Conservation (phyloP, 192 early-diverging fungal species). For the Coemansia sp. region DNA sequence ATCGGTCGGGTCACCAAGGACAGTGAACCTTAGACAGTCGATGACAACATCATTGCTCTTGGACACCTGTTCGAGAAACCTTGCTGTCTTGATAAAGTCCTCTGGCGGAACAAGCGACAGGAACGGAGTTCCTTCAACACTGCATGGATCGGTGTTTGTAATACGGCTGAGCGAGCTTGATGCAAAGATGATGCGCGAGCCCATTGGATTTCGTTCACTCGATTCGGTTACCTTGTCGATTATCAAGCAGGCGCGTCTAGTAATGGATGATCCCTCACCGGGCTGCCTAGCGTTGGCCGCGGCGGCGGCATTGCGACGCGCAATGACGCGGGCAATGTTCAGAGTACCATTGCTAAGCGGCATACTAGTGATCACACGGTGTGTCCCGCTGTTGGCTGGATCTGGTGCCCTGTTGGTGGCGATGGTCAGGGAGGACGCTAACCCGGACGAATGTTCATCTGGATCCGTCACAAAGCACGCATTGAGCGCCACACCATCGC, state of each 20-base stretch:
- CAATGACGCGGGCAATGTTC: slow-evolving; percentile 1
- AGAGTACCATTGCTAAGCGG: not conserved
- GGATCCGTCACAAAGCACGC: no score
- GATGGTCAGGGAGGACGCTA: not conserved
- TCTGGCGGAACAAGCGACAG: slow-evolving; percentile 16
- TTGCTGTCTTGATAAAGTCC: slow-evolving; percentile 13
- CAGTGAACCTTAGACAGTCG: not conserved
- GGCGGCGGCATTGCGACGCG: not conserved
- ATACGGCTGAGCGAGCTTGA: slow-evolving; percentile 20
- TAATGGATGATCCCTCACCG: no score
- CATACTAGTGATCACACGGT: not conserved
- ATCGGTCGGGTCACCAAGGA: not conserved
- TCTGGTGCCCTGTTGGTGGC: not conserved
- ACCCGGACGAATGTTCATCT: no score
- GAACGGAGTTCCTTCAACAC: slow-evolving; percentile 24
- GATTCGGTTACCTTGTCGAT: slow-evolving; percentile 6
- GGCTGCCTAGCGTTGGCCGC: not conserved
- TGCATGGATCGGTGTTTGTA: slow-evolving; percentile 15
- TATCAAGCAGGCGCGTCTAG: slow-evolving; percentile 25
- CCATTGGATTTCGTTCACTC: not conserved
- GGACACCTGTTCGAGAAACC: slow-evolving; percentile 14
- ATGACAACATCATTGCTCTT: slow-evolving; percentile 3
- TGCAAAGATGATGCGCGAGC: slow-evolving; percentile 27
- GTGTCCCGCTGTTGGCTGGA: not conserved
- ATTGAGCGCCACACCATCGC: no score